Base-by-base conservation (phyloP, 106 monocot species). In the Amphibolis antarctica region DNA sequence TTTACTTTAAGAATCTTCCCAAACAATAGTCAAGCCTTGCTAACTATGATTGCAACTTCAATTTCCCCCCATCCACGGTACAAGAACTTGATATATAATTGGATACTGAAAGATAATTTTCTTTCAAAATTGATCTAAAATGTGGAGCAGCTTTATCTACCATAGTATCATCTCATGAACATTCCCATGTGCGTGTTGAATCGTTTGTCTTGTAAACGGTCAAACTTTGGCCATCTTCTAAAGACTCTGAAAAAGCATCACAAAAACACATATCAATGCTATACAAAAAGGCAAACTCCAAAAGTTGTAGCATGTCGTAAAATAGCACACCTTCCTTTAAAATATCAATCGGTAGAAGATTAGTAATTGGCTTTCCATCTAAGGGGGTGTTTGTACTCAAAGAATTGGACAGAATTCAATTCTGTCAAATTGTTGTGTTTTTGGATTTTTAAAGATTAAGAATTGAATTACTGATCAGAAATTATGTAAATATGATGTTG, bases 121-220 rank as follows among this genome's bases (percentile, higher is more conserved):
- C 82, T 74, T 86, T 71, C 67, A 96, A 55, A 52, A 86, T 72
- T n/a, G 50, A 60, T 61, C 64, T 86, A 69, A 80, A 96, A 12
- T 71, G 77, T 68, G 94, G 86, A 55, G 70, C 84, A 18, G 90
- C 81, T 66, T 64, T 19, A 61, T 96, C 89, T 27, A 96, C 53
- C 21, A 86, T 49, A 65, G 73, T 71, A 55, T 74, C 44, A 15
- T 61, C 69, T 89, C 94, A 96, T 22, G 89, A 89, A 42, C 94
- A 89, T 57, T 74, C 54, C 94, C 94, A 96, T 12, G n/a, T n/a
- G n/a, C n/a, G 58, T 55, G 42, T 65, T 74, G 14, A 59, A 7
- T 7, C 44, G 46, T 53, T 42, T 31, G 11, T 29, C 55, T 23
- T 27, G 24, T 13, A 31, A 21, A 42, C 11, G 59, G 30, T 21